Percentiles rank a stretch among this genome's conserved stretches.
Conservation (phyloP, 495 filamentous ascomycete genomes). For the Trypethelium eluteriae region DNA sequence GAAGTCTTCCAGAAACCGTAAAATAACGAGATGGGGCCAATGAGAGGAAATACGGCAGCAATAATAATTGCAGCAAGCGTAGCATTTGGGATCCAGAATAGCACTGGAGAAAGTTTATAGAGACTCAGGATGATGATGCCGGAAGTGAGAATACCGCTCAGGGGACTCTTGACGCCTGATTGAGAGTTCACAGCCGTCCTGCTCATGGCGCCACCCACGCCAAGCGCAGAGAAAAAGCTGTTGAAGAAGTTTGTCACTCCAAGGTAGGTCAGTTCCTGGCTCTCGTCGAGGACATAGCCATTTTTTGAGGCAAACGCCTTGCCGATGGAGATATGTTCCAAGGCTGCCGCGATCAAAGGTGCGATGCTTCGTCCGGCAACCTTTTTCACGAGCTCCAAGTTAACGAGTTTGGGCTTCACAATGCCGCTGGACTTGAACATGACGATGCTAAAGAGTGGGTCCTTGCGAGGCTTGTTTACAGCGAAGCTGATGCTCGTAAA, state of each 20-base stretch:
- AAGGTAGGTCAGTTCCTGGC: constrained; percentile 44
- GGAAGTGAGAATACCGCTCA: constrained; percentile 41
- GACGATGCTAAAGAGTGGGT: constrained; percentile 37
- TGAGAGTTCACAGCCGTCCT: constrained; percentile 46
- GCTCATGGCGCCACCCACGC: constrained; percentile 44
- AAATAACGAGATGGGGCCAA: constrained; percentile 38
- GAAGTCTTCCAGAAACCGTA: constrained; percentile 44
- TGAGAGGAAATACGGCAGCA: constrained; percentile 41
- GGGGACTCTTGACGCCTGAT: constrained; percentile 35
- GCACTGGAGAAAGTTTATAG: constrained; percentile 41
- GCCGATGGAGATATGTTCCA: constrained; percentile 46
- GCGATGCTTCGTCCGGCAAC: constrained; percentile 38
- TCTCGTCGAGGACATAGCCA: constrained; percentile 43
- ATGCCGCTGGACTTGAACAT: constrained; percentile 42
- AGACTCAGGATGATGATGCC: constrained; percentile 44
- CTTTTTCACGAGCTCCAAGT: constrained; percentile 32
- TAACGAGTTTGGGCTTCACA: constrained; percentile 35
- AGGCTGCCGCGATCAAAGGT: constrained; percentile 40
- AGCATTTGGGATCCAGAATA: constrained; percentile 48
- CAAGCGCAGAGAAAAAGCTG: constrained; percentile 44
- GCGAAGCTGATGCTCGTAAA: constrained; percentile 44
- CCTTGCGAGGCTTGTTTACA: constrained; percentile 39
- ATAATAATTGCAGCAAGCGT: constrained; percentile 42
- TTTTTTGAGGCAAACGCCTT: constrained; percentile 43
- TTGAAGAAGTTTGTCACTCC: constrained; percentile 45